Conservation (phyloP, 768 basidiomycete species). For the Lentinula edodes region DNA sequence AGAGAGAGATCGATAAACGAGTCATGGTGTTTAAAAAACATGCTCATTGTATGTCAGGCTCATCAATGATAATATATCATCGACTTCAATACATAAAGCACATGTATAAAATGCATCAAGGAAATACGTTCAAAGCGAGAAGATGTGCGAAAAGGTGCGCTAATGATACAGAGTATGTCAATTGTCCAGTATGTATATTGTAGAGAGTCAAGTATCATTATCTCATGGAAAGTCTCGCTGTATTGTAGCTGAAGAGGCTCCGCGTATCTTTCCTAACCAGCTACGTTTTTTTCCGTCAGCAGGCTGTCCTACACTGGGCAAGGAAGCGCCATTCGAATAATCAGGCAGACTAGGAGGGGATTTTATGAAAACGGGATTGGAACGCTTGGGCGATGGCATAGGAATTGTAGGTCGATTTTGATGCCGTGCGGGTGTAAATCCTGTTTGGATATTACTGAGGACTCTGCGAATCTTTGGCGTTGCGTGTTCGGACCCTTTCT, state of each 20-base stretch:
- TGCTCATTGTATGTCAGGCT: conserved; percentile 9
- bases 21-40: conserved; percentile 36
- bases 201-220: conserved; percentile 5
- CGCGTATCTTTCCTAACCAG: conserved; percentile 70
- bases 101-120: background rate
- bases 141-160: background rate
- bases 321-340: conserved; percentile 62
- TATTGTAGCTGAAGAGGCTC: conserved; percentile 31
- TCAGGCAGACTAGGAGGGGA: conserved; percentile 37
- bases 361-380: conserved; percentile 26
- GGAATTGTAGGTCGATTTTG: conserved; percentile 35
- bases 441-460: conserved; percentile 50
- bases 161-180: conserved; percentile 8
- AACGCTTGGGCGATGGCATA: conserved; percentile 47
- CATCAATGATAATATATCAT: too few species aligned
- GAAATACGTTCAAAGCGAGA: background rate
- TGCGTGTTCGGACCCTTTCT: conserved; percentile 23
- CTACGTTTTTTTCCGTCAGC: conserved; percentile 50
- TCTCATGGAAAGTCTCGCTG: conserved; percentile 13
- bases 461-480: conserved; percentile 64
- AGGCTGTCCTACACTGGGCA: conserved; percentile 10
- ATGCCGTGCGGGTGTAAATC: conserved; percentile 70
- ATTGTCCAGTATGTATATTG: background rate
- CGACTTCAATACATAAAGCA: background rate
- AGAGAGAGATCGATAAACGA: conserved; percentile 46